Evolutionary conservation across 2,329 filamentous ascomycete genomes (phyloP).

Genomic region (Aspergillus vadensis): DNA sequence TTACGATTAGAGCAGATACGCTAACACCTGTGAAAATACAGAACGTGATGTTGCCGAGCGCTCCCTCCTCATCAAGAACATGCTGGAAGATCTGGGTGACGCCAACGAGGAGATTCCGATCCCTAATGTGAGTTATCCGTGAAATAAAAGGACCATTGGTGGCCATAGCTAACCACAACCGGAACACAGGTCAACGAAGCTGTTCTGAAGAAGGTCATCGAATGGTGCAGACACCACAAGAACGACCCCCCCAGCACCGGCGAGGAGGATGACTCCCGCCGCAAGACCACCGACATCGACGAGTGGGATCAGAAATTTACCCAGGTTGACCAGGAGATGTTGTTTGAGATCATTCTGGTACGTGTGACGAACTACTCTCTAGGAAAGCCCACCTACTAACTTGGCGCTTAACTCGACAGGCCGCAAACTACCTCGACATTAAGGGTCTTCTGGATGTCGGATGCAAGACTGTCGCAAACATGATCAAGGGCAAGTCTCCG

Average conservation of each 20-base stretch:
- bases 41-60: slow-evolving; percentile 86
- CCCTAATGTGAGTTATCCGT: slow-evolving; percentile 53
- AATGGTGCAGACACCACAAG: slow-evolving; percentile 97
- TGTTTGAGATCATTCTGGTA: slow-evolving; percentile 98
- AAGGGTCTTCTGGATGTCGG: slow-evolving; percentile 96
- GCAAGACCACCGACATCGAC: slow-evolving; percentile 98
- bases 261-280: slow-evolving; percentile 90
- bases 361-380: slow-evolving; percentile 36
- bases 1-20: not conserved
- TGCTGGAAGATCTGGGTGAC: slow-evolving; percentile 89
- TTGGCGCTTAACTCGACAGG: slow-evolving; percentile 53
- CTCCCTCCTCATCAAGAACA: slow-evolving; percentile 95
- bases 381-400: not conserved
- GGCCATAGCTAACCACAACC: slow-evolving; percentile 4
- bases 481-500: slow-evolving; percentile 99
- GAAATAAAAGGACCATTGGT: not conserved
- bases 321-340: slow-evolving; percentile 99
- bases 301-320: slow-evolving; percentile 99
- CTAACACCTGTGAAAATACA: slow-evolving; percentile 41
- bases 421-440: slow-evolving; percentile 98
- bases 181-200: slow-evolving; percentile 75
- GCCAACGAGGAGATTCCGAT: slow-evolving; percentile 66
- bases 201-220: slow-evolving; percentile 92
- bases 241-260: slow-evolving; percentile 77
- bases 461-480: slow-evolving; percentile 99